Conservation (phyloP, 202 grass and related monocot genomes). For the Bolboschoenoplectus hybrid region DNA sequence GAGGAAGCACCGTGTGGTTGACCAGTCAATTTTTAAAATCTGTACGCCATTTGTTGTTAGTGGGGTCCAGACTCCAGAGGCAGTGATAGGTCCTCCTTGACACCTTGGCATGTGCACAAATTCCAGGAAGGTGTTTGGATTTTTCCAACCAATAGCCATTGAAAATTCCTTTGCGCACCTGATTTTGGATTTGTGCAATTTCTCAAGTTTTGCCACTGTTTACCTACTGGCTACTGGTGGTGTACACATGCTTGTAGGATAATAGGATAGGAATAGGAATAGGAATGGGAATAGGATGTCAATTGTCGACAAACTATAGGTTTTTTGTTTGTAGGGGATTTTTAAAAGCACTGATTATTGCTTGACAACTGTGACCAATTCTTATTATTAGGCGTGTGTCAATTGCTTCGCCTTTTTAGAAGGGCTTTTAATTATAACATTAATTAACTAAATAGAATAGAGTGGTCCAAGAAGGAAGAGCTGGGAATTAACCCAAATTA, state of each 20-base stretch:
- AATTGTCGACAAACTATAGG: background rate
- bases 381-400: background rate
- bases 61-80: background rate
- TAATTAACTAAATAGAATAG: background rate
- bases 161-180: slow-evolving; percentile 1
- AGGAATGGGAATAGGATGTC: background rate
- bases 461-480: background rate
- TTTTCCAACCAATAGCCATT: background rate
- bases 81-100: background rate
- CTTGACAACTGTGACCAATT: background rate
- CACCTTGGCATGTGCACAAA: slow-evolving; percentile 25
- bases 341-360: background rate
- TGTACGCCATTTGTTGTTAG: background rate
- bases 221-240: background rate
- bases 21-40: slow-evolving; percentile 3
- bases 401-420: background rate
- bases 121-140: slow-evolving; percentile 25
- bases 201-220: background rate
- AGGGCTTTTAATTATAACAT: background rate
- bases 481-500: background rate
- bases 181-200: background rate
- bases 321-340: background rate
- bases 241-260: background rate
- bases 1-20: background rate
- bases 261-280: background rate